These are phyloP conservation scores for Gliomastix tumulicola DNA, from an alignment of 2,329 filamentous ascomycete species.

Conservation along the genomic window DNA sequence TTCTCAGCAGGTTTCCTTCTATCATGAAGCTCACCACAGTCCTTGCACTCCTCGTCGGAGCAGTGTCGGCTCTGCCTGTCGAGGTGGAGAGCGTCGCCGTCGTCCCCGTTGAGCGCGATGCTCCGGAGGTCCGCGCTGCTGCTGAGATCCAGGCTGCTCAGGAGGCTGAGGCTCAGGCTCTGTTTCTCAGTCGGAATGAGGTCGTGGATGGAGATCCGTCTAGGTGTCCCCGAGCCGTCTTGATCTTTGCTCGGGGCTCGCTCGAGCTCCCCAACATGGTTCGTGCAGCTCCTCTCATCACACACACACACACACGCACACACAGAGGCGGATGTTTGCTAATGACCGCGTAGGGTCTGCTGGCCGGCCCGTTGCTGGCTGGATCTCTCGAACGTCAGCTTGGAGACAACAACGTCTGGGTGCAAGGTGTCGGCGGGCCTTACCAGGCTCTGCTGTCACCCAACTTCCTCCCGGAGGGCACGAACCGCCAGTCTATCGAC, in stretches of 20 bases:
- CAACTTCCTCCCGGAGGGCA: constrained; percentile 29
- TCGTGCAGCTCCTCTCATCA: no score
- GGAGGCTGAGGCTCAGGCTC: no score
- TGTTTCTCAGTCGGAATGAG: not conserved
- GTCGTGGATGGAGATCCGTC: not conserved
- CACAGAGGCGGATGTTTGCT: not conserved
- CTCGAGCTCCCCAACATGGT: constrained; percentile 30
- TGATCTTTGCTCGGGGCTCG: constrained; percentile 30
- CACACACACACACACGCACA: not conserved
- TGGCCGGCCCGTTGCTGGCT: constrained; percentile 18
- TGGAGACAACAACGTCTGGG: constrained; percentile 22
- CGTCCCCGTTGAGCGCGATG: no score
- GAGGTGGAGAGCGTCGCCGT: no score
- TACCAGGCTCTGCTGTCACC: constrained; percentile 26
- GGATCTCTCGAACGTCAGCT: constrained; percentile 17
- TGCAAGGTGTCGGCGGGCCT: constrained; percentile 33
- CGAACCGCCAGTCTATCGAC: constrained; percentile 25
- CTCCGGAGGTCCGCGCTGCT: no score
- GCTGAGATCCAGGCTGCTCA: no score
- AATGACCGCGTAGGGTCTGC: not conserved
- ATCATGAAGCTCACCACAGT: no score
- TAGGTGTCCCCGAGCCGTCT: constrained; percentile 24
- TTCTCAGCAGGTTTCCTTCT: no score
- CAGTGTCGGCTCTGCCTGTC: no score
- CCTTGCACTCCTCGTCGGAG: no score